phyloP scores from a whole-genome alignment of 2,329 filamentous ascomycete species.

The Plectosphaerella plurivora region DNA sequence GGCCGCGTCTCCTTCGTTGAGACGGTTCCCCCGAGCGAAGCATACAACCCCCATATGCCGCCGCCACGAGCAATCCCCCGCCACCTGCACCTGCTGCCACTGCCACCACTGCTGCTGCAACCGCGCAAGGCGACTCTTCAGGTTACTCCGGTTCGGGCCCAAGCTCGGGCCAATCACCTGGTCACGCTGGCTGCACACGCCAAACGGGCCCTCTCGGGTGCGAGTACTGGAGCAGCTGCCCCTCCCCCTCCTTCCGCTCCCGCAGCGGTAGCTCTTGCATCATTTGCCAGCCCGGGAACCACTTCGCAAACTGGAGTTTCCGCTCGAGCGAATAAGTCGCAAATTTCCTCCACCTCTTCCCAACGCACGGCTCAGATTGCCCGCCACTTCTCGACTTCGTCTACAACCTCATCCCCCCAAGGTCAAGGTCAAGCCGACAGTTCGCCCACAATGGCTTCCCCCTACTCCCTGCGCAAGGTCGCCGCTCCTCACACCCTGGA shows the following conservation, averaged over 20 bases:
- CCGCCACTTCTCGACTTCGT: slow-evolving; percentile 42
- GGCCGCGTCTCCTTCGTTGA: too few species aligned
- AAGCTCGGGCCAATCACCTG: slow-evolving; percentile 22
- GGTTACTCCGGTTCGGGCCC: slow-evolving; percentile 11
- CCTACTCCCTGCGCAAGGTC: slow-evolving; percentile 80
- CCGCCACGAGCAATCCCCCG: neutral
- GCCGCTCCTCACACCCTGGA: slow-evolving; percentile 89
- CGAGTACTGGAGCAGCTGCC: slow-evolving; percentile 10
- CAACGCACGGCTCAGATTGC: slow-evolving; percentile 50
- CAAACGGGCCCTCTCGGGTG: slow-evolving; percentile 5
- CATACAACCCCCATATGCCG: neutral
- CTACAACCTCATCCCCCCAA: slow-evolving; percentile 15
- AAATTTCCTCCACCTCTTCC: slow-evolving; percentile 47
- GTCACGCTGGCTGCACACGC: slow-evolving; percentile 20
- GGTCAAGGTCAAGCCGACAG: slow-evolving; percentile 10
- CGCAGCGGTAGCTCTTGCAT: slow-evolving; percentile 13
- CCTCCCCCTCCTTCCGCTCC: slow-evolving; percentile 23
- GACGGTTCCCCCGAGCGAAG: too few species aligned
- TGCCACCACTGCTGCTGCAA: neutral
- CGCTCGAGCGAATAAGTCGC: slow-evolving; percentile 19
- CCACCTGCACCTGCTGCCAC: neutral
- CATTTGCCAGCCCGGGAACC: slow-evolving; percentile 13
- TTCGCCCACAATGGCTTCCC: slow-evolving; percentile 50
- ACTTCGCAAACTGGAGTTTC: slow-evolving; percentile 9
- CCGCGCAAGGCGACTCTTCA: neutral